Percentiles rank a stretch among this genome's conserved stretches.
Conservation (phyloP, 768 basidiomycete genomes). For the Xerocomus spinulosus region DNA sequence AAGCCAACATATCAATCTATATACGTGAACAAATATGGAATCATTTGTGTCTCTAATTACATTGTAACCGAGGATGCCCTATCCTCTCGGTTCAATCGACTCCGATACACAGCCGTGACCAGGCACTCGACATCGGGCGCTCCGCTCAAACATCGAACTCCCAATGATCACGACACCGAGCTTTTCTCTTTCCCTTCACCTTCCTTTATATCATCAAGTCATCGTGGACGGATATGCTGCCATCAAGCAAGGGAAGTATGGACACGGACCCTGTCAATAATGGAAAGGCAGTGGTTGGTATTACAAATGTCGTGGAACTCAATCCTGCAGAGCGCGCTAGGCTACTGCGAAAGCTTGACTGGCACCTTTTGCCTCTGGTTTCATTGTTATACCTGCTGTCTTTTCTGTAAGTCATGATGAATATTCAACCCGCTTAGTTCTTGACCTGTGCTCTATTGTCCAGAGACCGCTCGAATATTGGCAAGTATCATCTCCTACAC, state of each 20-base stretch:
- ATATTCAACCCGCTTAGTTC: neutral
- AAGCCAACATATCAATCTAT: no score
- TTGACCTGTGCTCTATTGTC: neutral
- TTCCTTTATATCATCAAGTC: neutral
- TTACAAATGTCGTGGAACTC: slow-evolving; percentile 4
- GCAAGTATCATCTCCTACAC: slow-evolving; percentile 19
- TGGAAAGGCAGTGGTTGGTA: slow-evolving; percentile 7
- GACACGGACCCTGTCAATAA: slow-evolving; percentile 5
- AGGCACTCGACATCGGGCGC: no score
- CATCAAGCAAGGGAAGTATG: slow-evolving; percentile 9
- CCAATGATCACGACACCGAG: no score
- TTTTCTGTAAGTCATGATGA: slow-evolving; percentile 36
- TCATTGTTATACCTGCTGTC: slow-evolving; percentile 43
- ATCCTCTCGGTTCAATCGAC: no score
- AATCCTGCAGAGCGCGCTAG: slow-evolving; percentile 20
- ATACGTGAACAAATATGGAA: no score
- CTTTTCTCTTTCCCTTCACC: neutral
- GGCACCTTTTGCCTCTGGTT: slow-evolving; percentile 42
- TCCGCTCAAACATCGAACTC: no score
- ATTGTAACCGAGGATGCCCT: no score
- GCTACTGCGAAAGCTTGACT: slow-evolving; percentile 40
- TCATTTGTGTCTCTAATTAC: no score
- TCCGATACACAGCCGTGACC: no score
- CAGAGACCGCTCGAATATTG: slow-evolving; percentile 45
- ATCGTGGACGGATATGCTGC: slow-evolving; percentile 10